Evolutionary conservation across 148 eudicot species (phyloP), one percentile per base, ranked within the genome.

Genomic region (Cornus florida): DNA sequence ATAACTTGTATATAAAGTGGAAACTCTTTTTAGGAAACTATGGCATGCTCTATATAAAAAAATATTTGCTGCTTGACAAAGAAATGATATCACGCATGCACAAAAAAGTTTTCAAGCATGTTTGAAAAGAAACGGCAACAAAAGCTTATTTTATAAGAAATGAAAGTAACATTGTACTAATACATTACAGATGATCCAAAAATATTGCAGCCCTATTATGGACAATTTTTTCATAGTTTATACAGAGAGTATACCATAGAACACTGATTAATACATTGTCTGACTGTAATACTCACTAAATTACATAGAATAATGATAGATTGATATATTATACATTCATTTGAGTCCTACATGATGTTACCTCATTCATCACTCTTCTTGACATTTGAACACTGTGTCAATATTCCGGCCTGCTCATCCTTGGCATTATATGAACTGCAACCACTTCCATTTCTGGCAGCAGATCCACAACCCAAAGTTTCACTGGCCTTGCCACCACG

Each of bases 401-500:
- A 6, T 53, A 74, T 53, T 74, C 82, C 6, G 73, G 73, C 59
- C 32, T 28, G 69, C 46, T 50, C 60, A 84, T 78, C 80, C 86
- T 82, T 3, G 90, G 90, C 66, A 88, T 75, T 20, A 88, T 80
- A 78, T 88, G 88, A 59, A 88, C 80, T 0, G 84, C 39, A 35
- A 86, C 75, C 28, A 80, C 88, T 68, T 86, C 84, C 85, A 75
- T 84, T 5, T 72, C 85, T 14, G 81, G 73, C 7, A 87, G 88
- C 0, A 81, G 79, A 72, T 75, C 43, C 75, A 86, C 86, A 2
- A 80, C 70, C 87, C 88, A 80, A 24, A 71, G 59, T 9, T 74
- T 73, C 20, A 70, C 78, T 6, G 83, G 84, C 72, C n/a, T 67
- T 9, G 56, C 79, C 41, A 24, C 69, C 69, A 88, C 78, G 38